A percentile compares a stretch with the other conserved stretches of the same genome.
Conservation (phyloP, 2,329 filamentous ascomycete species). For the Didymella keratinophila region DNA sequence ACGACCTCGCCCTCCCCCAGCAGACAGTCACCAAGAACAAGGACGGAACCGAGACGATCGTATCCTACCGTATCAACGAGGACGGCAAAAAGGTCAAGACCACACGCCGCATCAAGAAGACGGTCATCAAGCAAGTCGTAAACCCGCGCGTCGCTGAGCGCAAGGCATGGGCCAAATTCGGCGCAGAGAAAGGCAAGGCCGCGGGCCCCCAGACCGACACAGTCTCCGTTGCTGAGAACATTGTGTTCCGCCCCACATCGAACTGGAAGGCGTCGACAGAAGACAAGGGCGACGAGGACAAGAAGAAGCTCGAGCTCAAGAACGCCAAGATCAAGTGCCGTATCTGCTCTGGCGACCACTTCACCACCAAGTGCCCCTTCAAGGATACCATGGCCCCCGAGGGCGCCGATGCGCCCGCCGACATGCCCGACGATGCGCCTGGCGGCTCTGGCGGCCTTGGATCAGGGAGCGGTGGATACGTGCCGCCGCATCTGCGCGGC, state of each 20-base stretch:
- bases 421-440: conserved; percentile 57
- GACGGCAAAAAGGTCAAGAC: conserved; percentile 96
- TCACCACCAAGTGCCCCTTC: conserved; percentile 98
- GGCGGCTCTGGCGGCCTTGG: conserved; percentile 64
- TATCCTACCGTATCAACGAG: conserved; percentile 90
- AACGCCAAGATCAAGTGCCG: conserved; percentile 99
- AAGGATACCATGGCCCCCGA: conserved; percentile 98
- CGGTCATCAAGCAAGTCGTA: conserved; percentile 88
- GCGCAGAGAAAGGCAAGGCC: conserved; percentile 83
- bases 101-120: conserved; percentile 92
- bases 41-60: conserved; percentile 95
- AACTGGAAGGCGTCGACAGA: conserved; percentile 93
- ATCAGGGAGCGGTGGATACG: conserved; percentile 81
- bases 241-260: conserved; percentile 89
- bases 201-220: conserved; percentile 86
- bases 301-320: conserved; percentile 76
- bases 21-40: conserved; percentile 94
- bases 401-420: conserved; percentile 57
- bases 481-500: conserved; percentile 90
- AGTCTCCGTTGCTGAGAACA: conserved; percentile 95
- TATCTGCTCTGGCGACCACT: conserved; percentile 99
- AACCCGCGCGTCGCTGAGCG: conserved; percentile 97
- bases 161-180: conserved; percentile 93
- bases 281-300: conserved; percentile 77
- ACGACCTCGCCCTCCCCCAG: conserved; percentile 87